Evolutionary conservation across 192 early-diverging fungal species (phyloP), one percentile per base, ranked within the genome.

Genomic region (Thoreauomyces humboldtii): DNA sequence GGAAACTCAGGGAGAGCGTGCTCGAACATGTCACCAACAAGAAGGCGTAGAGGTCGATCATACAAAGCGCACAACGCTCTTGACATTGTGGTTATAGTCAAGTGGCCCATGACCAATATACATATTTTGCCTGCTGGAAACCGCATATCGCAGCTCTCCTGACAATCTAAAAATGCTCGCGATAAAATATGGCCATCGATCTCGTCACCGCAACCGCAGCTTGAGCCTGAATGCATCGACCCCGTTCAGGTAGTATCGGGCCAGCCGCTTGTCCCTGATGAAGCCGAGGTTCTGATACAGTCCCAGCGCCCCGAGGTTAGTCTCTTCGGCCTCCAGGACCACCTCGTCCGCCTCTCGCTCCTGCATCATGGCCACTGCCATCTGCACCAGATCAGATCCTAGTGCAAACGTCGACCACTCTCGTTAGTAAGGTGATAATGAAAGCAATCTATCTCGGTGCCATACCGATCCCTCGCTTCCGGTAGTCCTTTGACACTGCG

Each of bases 221-320:
- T 71, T 72, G n/a, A 75, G 62, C 55, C 79, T 36, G 52, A 70
- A 99, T 0, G 96, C 96, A 67, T 96, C 96, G 1, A 88, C 83
- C 0, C 95, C 96, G 59, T 92, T 93, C 54, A 99, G 70, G 68
- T 99, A 99, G 65, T 99, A 99, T 24, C 92, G 78, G 63, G 81
- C 81, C 38, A 99, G 67, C 31, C 93, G 66, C 73, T 99, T 99
- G 43, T 99, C 95, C 38, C 89, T 80, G 32, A 97, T 80, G 64
- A 99, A 99, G 4, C 96, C 96, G 27, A 99, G 73, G 3, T 83
- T 79, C 73, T 94, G 87, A 59, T 99, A 99, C 50, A 99, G 69
- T 1, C 84, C 81, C 36, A 96, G 73, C 1, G 96, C 94, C 0
- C 85, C 90, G 54, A 45, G 59, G 69, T 99, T 99, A 2, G 87